Conservation (phyloP, 2,329 filamentous ascomycete species). For the Beauveria caledonica region DNA sequence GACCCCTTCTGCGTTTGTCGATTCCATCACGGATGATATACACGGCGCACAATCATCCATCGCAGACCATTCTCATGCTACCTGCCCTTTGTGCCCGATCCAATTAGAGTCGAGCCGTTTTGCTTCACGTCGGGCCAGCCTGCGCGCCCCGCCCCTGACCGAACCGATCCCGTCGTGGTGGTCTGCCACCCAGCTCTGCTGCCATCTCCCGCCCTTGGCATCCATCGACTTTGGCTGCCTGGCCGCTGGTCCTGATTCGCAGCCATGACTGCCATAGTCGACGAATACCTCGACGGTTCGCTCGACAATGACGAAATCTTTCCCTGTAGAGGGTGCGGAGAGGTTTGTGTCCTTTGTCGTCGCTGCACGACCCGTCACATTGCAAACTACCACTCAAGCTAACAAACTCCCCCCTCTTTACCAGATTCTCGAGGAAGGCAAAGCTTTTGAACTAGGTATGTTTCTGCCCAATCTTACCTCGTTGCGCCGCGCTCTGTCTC, state of each 20-base stretch:
- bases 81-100: not conserved
- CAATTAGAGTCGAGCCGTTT: not conserved
- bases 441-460: conserved; percentile 92
- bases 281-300: conserved; percentile 54
- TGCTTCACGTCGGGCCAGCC: not conserved
- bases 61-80: not conserved
- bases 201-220: conserved; percentile 5
- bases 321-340: conserved; percentile 87
- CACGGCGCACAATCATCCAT: not conserved
- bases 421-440: conserved; percentile 94
- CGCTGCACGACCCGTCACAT: not conserved
- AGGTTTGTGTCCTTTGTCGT: conserved; percentile 47
- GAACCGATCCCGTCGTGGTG: not conserved
- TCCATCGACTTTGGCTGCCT: not conserved
- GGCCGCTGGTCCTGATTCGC: conserved; percentile 9
- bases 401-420: conserved; percentile 16
- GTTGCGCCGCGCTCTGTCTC: not conserved
- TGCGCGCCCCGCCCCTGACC: conserved; percentile 4
- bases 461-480: conserved; percentile 17
- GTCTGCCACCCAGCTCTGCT: not conserved
- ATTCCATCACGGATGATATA: not conserved
- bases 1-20: not conserved
- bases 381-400: not conserved
- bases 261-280: conserved; percentile 43
- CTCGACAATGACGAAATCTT: conserved; percentile 77